A percentile compares a stretch with the other conserved stretches of the same genome.
These are phyloP conservation scores for Botrytis hyacinthi DNA, from an alignment of 2,329 filamentous ascomycete genomes.

Conservation along the genomic window DNA sequence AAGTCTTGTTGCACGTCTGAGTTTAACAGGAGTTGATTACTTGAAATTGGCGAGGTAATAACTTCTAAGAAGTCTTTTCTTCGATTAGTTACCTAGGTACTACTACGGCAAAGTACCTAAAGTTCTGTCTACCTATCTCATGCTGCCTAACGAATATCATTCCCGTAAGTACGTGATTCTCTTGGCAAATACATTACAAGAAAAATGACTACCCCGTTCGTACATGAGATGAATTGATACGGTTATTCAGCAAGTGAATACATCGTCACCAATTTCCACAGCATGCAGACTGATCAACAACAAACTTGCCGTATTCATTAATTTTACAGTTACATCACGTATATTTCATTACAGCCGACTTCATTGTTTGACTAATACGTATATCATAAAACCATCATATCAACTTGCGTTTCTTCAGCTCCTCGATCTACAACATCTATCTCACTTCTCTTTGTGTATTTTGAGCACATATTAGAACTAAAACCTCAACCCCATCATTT, in stretches of 20 bases:
- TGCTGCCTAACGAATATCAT: not conserved
- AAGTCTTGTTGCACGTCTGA: not conserved
- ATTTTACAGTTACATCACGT: rapidly evolving
- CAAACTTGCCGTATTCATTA: too few species aligned
- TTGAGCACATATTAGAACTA: not conserved
- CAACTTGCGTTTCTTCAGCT: not conserved
- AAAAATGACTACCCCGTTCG: not conserved
- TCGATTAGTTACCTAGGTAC: rapidly evolving
- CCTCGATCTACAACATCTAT: not conserved
- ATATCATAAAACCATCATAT: not conserved
- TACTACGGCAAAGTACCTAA: not conserved
- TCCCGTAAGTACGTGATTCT: not conserved
- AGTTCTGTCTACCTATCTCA: not conserved
- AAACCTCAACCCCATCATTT: not conserved
- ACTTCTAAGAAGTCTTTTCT: not conserved
- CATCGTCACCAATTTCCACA: not conserved
- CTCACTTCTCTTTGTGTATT: not conserved
- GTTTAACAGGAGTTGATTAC: not conserved
- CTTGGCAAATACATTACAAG: not conserved
- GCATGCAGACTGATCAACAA: not conserved
- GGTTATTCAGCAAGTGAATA: not conserved
- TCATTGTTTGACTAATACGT: not conserved
- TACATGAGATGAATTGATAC: not conserved
- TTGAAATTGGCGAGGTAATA: not conserved
- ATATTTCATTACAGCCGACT: not conserved